Evolutionary conservation across 257 asterid species (phyloP).

Genomic region (Agastache rugosa): DNA sequence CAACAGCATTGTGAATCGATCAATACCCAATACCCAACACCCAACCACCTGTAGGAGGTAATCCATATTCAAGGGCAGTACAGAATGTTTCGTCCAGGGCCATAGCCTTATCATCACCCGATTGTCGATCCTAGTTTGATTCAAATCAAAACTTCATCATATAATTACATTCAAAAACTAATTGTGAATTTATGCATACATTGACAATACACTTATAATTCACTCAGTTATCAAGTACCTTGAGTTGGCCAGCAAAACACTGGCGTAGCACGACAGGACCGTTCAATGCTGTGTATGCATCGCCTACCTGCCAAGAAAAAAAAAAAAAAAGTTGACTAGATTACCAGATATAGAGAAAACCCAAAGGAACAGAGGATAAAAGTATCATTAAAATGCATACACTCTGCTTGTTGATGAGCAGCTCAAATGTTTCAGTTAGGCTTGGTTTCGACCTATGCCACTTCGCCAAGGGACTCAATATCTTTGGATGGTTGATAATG

Average conservation of each 20-base stretch:
- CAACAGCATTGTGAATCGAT: constrained; percentile 78
- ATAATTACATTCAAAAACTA: background rate
- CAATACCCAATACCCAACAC: constrained; percentile 95
- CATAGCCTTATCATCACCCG: constrained; percentile 98
- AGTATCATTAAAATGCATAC: constrained; percentile 20
- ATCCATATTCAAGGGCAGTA: constrained; percentile 90
- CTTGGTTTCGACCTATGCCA: constrained; percentile 88
- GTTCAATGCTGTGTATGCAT: constrained; percentile 93
- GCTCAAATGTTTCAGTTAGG: constrained; percentile 85
- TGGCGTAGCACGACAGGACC: constrained; percentile 93
- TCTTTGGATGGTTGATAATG: constrained; percentile 92
- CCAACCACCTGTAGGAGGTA: constrained; percentile 96
- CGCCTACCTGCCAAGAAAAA: constrained; percentile 58
- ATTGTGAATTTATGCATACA: too few relatives aligned
- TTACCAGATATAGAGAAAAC: background rate
- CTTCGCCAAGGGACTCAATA: constrained; percentile 94
- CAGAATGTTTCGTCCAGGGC: constrained; percentile 83
- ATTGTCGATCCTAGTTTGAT: constrained; percentile 73
- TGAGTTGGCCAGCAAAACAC: constrained; percentile 89
- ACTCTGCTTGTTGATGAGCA: constrained; percentile 87
- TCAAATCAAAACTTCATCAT: constrained; percentile 16
- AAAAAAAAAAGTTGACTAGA: background rate
- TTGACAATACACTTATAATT: background rate
- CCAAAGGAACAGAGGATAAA: background rate
- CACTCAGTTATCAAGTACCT: constrained; percentile 49